These are phyloP conservation scores for Sechiopsis laciniata DNA, from an alignment of 306 rosid species.

Conservation along the genomic window DNA sequence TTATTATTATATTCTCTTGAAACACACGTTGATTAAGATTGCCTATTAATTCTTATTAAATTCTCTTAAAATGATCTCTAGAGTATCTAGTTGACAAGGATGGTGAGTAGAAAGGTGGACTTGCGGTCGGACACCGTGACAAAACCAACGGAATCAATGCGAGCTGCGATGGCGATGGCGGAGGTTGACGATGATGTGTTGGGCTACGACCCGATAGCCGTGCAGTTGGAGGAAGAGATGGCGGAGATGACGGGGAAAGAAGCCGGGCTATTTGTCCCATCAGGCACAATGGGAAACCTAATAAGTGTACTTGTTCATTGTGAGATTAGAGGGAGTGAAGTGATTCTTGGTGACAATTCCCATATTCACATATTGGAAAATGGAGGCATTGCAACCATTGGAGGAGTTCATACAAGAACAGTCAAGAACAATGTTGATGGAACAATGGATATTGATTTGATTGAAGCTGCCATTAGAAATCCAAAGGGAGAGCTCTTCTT, in stretches of 20 bases:
- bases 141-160: slow-evolving; percentile 72
- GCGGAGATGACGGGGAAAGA: slow-evolving; percentile 72
- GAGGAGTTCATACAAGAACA: slow-evolving; percentile 79
- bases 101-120: slow-evolving; percentile 69
- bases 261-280: slow-evolving; percentile 79
- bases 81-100: slow-evolving; percentile 27
- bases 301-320: slow-evolving; percentile 80
- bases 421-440: slow-evolving; percentile 71
- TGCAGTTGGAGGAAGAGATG: slow-evolving; percentile 59
- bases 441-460: slow-evolving; percentile 68
- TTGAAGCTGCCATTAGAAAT: slow-evolving; percentile 74
- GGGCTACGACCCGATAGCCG: slow-evolving; percentile 63
- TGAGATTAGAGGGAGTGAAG: slow-evolving; percentile 87
- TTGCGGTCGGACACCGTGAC: slow-evolving; percentile 88
- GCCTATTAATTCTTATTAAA: too few relatives aligned
- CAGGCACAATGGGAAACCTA: slow-evolving; percentile 97
- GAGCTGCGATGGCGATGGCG: slow-evolving; percentile 82
- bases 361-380: slow-evolving; percentile 75
- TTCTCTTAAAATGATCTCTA: not conserved
- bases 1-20: too few relatives aligned
- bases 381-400: slow-evolving; percentile 87
- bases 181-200: slow-evolving; percentile 55
- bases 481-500: slow-evolving; percentile 49
- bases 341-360: slow-evolving; percentile 69
- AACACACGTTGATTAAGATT: too few relatives aligned